Evolutionary conservation across 2,329 filamentous ascomycete species (phyloP).

Genomic region (Hypoxylon sp.): DNA sequence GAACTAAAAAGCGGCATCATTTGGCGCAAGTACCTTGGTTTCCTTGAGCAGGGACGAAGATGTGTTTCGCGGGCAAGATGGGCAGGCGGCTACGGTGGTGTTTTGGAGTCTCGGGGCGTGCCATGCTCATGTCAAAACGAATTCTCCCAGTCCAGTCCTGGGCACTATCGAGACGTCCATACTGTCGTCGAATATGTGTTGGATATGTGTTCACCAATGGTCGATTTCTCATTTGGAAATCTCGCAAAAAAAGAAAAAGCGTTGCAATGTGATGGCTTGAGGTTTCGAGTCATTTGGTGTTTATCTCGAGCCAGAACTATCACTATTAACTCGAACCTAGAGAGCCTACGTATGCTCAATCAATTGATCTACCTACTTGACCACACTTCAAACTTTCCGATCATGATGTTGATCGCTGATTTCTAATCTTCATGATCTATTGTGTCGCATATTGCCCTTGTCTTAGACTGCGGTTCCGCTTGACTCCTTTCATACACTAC

Average conservation of each 20-base stretch:
- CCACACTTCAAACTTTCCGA: slow-evolving; percentile 4
- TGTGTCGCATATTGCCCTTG: not conserved
- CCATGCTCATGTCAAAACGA: slow-evolving; percentile 46
- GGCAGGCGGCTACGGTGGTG: slow-evolving; percentile 51
- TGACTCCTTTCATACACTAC: slow-evolving; percentile 9
- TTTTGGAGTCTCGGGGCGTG: slow-evolving; percentile 51
- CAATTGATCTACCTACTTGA: slow-evolving; percentile 44
- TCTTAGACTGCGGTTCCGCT: not conserved
- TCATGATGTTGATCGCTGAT: slow-evolving; percentile 10
- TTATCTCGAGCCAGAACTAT: slow-evolving; percentile 38
- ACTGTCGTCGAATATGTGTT: slow-evolving; percentile 41
- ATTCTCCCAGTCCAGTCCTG: slow-evolving; percentile 41
- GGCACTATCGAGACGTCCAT: slow-evolving; percentile 45
- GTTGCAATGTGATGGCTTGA: slow-evolving; percentile 34
- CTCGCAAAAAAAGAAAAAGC: slow-evolving; percentile 37
- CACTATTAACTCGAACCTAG: slow-evolving; percentile 40
- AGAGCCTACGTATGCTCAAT: slow-evolving; percentile 44
- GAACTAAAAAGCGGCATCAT: slow-evolving; percentile 57
- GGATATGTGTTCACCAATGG: slow-evolving; percentile 36
- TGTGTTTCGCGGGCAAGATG: slow-evolving; percentile 48
- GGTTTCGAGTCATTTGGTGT: slow-evolving; percentile 33
- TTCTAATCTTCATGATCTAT: slow-evolving; percentile 6
- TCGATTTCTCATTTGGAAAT: slow-evolving; percentile 42
- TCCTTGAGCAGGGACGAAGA: slow-evolving; percentile 47
- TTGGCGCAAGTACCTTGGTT: slow-evolving; percentile 53